These are phyloP conservation scores for Aegilops longissima DNA, from an alignment of 176 grass and related monocot species.

Conservation along the genomic window DNA sequence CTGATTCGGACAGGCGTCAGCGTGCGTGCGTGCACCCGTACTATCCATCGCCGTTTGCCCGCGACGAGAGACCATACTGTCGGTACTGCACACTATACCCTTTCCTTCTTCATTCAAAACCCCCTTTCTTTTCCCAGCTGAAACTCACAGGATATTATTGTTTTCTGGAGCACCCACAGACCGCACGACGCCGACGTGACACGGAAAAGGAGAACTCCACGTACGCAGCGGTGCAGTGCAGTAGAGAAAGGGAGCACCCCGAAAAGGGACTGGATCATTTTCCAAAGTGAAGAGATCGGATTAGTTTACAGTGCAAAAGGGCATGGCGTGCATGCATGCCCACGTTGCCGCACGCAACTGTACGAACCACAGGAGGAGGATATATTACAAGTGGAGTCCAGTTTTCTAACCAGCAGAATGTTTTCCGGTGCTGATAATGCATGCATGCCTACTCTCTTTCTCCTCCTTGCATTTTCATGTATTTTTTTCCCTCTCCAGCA, in stretches of 20 bases:
- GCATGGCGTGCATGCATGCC: too few relatives aligned
- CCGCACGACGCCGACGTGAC: background rate
- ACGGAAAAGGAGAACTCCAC: slow-evolving; percentile 11
- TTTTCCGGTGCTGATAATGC: too few relatives aligned
- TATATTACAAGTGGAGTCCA: too few relatives aligned
- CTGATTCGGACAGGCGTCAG: slow-evolving; percentile 53
- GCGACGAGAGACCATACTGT: slow-evolving; percentile 4
- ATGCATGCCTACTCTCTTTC: too few relatives aligned
- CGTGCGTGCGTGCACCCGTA: slow-evolving; percentile 11
- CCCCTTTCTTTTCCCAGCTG: background rate
- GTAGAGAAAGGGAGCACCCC: too few relatives aligned
- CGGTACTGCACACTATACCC: background rate
- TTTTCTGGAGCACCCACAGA: background rate
- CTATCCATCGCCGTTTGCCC: background rate
- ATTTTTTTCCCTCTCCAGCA: background rate
- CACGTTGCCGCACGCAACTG: too few relatives aligned
- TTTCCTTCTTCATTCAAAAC: background rate
- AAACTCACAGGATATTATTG: background rate
- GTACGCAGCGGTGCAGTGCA: background rate
- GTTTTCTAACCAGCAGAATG: too few relatives aligned
- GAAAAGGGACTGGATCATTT: too few relatives aligned
- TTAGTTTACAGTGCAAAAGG: too few relatives aligned
- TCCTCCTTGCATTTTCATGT: too few relatives aligned
- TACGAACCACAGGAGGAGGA: too few relatives aligned
- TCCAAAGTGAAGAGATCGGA: too few relatives aligned